Conservation (phyloP, 306 rosid species). For the Lathyrus tuberosus region DNA sequence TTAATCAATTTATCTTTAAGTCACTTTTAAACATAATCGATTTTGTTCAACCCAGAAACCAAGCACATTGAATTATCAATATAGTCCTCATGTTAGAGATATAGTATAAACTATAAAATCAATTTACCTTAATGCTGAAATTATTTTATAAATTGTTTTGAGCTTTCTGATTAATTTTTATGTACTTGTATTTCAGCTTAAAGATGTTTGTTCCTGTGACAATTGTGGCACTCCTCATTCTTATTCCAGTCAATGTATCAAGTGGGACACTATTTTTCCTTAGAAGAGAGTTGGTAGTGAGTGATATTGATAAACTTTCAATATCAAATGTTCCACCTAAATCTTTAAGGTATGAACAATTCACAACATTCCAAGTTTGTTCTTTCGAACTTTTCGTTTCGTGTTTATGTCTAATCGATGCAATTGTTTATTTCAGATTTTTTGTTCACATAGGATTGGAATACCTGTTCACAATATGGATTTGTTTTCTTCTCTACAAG, state of each 20-base stretch:
- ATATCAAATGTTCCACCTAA: conserved; percentile 83
- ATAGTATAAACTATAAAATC: neutral
- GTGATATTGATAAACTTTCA: conserved; percentile 92
- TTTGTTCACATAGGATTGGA: conserved; percentile 88
- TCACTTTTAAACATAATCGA: too few species aligned
- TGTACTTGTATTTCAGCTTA: conserved; percentile 52
- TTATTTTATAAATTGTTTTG: too few species aligned
- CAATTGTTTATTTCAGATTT: conserved; percentile 62
- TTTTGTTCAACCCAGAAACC: too few species aligned
- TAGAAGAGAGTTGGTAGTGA: conserved; percentile 77
- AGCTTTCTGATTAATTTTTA: conserved; percentile 18
- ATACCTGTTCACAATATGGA: conserved; percentile 84
- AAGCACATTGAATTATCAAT: neutral
- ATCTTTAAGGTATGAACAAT: conserved; percentile 66
- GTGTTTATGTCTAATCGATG: conserved; percentile 29
- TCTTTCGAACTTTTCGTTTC: conserved; percentile 36
- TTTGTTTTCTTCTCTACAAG: conserved; percentile 75
- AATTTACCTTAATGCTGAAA: neutral
- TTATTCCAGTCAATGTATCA: conserved; percentile 91
- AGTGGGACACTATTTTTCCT: conserved; percentile 83
- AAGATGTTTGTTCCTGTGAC: conserved; percentile 82
- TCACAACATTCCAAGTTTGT: neutral
- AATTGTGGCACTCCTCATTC: conserved; percentile 81
- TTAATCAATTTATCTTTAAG: too few species aligned
- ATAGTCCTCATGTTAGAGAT: neutral